Evolutionary conservation across 202 grass and related monocot species (phyloP), one percentile per base, ranked within the genome.

Genomic region (Dendrocalamus latiflorus): DNA sequence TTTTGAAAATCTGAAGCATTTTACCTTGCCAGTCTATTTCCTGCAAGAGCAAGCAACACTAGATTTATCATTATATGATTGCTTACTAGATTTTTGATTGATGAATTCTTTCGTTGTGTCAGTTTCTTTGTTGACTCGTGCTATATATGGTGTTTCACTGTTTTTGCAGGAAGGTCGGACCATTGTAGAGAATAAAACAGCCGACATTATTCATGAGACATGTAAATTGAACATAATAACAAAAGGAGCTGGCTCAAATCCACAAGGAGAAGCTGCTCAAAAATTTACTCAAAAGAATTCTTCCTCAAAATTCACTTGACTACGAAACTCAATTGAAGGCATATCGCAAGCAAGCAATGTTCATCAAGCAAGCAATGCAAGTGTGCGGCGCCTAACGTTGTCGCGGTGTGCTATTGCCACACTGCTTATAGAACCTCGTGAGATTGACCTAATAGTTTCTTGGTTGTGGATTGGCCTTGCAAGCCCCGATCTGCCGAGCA

Each of bases 241-340:
- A 90, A 95, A 95, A 95, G 90, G 76, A 78, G 74, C 49, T 74
- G 85, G 49, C 28, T 41, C 76, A 76, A 87, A 69, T 83, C 47
- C 70, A 85, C 64, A 88, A 74, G 87, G 85, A 82, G 88, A 90
- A 77, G 34, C 70, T 83, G 71, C 80, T 74, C 87, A 88, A 75
- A 93, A 90, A 72, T 87, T 84, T 80, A 47, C 64, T 70, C 93
- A 30, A 95, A 81, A 80, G 76, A 79, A 67, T 89, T 64, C 57
- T 90, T 76, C 89, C 87, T 83, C 90, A 80, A 66, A 95, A 89
- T 81, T 89, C 90, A 86, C 85, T 94, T 24, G 93, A 95, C 33
- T 87, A 98, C 58, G 96, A 90, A 74, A 95, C 89, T 84, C 96
- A 98, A 76, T 80, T 98, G 89, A 98, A 98, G 96, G 96, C 96